phyloP scores from a whole-genome alignment of 2,329 filamentous ascomycete genomes.

The Fonsecaea nubica region DNA sequence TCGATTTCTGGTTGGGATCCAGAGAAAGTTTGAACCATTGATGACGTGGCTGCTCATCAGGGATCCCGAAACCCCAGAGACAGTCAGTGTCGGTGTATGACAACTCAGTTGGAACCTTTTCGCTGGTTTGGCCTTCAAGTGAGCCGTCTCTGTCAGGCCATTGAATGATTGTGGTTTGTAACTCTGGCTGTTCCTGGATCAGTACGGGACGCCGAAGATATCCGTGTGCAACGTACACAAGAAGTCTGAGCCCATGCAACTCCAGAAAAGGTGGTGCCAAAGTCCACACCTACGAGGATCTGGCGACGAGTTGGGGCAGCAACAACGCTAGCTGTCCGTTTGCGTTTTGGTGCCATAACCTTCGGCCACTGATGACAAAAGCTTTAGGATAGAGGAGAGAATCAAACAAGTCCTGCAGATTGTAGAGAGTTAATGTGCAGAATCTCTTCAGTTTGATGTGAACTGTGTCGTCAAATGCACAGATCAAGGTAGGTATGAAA shows the following conservation, averaged over 20 bases:
- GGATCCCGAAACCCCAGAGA: conserved; percentile 39
- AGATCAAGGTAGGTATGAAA: neutral
- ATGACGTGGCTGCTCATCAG: conserved; percentile 31
- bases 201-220: neutral
- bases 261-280: conserved; percentile 41
- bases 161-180: conserved; percentile 34
- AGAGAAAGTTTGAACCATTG: conserved; percentile 42
- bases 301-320: conserved; percentile 9
- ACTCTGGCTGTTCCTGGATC: conserved; percentile 29
- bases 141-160: conserved; percentile 35
- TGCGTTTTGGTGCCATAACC: neutral
- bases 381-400: neutral
- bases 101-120: conserved; percentile 39
- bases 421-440: neutral
- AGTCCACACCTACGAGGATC: conserved; percentile 41
- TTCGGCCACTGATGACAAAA: neutral
- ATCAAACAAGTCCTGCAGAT: neutral
- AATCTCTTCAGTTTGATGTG: neutral
- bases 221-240: conserved; percentile 28
- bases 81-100: conserved; percentile 23
- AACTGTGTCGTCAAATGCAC: neutral
- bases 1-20: conserved; percentile 28
- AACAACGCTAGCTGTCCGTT: neutral
- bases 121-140: conserved; percentile 36
- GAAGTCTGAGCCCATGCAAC: conserved; percentile 38